Percentiles rank a stretch among this genome's conserved stretches.
Conservation (phyloP, 768 basidiomycete species). For the Lyophyllum semitale region DNA sequence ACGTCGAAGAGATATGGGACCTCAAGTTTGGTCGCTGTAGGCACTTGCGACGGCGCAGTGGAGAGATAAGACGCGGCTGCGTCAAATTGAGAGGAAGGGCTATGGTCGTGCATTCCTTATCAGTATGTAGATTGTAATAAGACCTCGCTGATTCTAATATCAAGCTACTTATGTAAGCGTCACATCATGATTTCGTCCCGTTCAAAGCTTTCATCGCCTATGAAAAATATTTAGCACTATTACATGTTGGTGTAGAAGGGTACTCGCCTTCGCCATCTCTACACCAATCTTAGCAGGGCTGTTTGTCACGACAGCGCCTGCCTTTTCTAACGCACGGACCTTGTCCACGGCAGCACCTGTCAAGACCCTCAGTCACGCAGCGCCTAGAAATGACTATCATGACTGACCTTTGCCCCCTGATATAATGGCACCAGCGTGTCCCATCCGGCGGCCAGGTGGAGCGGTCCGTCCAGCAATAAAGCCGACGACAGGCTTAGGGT, state of each 20-base stretch:
- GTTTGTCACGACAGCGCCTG: constrained; percentile 91
- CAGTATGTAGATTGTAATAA: neutral
- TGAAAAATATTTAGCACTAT: constrained; percentile 5
- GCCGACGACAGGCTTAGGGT: constrained; percentile 94
- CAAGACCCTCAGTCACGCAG: constrained; percentile 2
- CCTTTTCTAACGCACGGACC: constrained; percentile 85
- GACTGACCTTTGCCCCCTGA: constrained; percentile 89
- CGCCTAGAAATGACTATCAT: neutral
- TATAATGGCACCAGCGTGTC: constrained; percentile 97
- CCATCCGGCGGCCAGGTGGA: constrained; percentile 97
- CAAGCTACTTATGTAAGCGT: constrained; percentile 22
- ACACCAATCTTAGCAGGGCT: constrained; percentile 94
- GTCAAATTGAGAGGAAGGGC: constrained; percentile 44
- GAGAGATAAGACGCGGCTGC: constrained; percentile 69
- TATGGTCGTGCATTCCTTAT: constrained; percentile 25
- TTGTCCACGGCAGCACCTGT: constrained; percentile 91
- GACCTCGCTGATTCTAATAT: constrained; percentile 6
- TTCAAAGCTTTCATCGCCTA: constrained; percentile 72
- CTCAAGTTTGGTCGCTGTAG: constrained; percentile 73
- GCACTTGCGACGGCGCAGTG: constrained; percentile 54
- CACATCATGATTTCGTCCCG: constrained; percentile 16
- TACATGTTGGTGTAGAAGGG: neutral
- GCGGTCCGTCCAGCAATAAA: constrained; percentile 99
- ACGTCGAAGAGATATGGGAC: constrained; percentile 41
- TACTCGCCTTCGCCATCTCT: constrained; percentile 84